Evolutionary conservation across 495 filamentous ascomycete genomes (phyloP).

Genomic region (Penicillium coffeae): DNA sequence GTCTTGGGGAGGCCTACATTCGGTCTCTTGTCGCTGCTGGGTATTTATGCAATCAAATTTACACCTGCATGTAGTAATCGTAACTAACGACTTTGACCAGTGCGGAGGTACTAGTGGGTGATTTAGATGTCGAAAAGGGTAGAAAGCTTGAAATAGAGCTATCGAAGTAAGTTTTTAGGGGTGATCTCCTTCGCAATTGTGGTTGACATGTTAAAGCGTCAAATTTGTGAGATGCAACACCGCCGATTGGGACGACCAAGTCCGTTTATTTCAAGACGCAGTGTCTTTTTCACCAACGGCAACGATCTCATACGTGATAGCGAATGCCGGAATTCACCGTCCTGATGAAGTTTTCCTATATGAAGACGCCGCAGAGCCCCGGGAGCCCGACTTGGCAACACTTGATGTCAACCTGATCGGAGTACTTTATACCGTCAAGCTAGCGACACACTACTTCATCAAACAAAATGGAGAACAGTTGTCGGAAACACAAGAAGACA

Average conservation of each 20-base stretch:
- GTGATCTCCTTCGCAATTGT: too few species aligned
- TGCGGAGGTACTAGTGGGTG: slow-evolving; percentile 12
- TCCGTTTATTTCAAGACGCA: slow-evolving; percentile 33
- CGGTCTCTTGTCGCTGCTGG: slow-evolving; percentile 17
- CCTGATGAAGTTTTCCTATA: slow-evolving; percentile 33
- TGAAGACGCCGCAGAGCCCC: slow-evolving; percentile 19
- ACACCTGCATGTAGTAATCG: too few species aligned
- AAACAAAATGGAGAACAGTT: slow-evolving; percentile 14
- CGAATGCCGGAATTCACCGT: slow-evolving; percentile 46
- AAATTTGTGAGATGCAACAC: slow-evolving; percentile 17
- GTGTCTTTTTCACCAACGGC: slow-evolving; percentile 25
- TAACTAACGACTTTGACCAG: too few species aligned
- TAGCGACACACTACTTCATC: slow-evolving; percentile 42
- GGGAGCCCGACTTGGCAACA: slow-evolving; percentile 33
- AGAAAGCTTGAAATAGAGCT: slow-evolving; percentile 12
- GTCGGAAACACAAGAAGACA: slow-evolving; percentile 14
- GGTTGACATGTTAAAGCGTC: slow-evolving; percentile 3
- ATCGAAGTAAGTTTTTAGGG: slow-evolving; percentile 1
- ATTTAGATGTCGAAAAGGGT: slow-evolving; percentile 9
- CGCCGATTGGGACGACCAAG: slow-evolving; percentile 31
- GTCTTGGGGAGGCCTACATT: slow-evolving; percentile 22
- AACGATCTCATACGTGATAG: slow-evolving; percentile 40
- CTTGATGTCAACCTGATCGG: slow-evolving; percentile 42
- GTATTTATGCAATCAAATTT: too few species aligned
- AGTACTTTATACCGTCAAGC: slow-evolving; percentile 39